Base-by-base conservation (phyloP, 208 protist species). In the Trypanosomatidae sp. region DNA sequence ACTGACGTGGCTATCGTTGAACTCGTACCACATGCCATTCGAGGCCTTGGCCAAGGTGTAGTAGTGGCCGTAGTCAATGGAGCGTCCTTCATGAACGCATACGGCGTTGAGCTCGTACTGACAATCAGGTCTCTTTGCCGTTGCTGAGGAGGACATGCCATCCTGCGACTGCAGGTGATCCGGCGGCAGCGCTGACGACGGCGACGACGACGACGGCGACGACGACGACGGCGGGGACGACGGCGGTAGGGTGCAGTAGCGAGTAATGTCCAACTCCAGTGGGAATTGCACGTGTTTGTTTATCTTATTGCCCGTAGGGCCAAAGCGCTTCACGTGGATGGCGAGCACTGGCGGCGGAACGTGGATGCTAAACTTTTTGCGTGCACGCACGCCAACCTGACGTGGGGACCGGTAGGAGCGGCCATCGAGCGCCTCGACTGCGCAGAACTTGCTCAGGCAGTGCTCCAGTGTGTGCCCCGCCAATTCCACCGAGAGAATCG, bases 311-410 rank as follows among this genome's bases (percentile, higher is more conserved):
- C 88, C 83, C 22, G 82, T 88, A 10, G 64, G 80, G 5, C 79
- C 81, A 73, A 98, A 98, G 12, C 95, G 92, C 83, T 97, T 98
- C 36, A 97, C 70, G 55, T 98, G 92, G 52, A 98, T 87, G 33
- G 94, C 85, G 55, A 98, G 80, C 59, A 98, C 90, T 9, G 85
- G 74, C 13, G 95, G 95, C 17, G 89, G 80, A 33, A 89, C 74
- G 77, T 97, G 90, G 66, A 98, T 85, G 47, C 68, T 76, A 50
- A 96, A 88, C 76, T 91, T 88, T 66, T 97, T 97, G 28, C 71
- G 89, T 13, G 92, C 95, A 3, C 74, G 73, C 49, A 97, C 91
- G n/a, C 74, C 80, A 22, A 94, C 91, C 19, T 88, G 86, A 43
- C 93, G 83, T 15, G 93, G 93, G 55, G 83, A 89, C 39, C 80